These are phyloP conservation scores for Globisporangium paroecandrum DNA, from an alignment of 352 stramenopile genomes.

Conservation along the genomic window DNA sequence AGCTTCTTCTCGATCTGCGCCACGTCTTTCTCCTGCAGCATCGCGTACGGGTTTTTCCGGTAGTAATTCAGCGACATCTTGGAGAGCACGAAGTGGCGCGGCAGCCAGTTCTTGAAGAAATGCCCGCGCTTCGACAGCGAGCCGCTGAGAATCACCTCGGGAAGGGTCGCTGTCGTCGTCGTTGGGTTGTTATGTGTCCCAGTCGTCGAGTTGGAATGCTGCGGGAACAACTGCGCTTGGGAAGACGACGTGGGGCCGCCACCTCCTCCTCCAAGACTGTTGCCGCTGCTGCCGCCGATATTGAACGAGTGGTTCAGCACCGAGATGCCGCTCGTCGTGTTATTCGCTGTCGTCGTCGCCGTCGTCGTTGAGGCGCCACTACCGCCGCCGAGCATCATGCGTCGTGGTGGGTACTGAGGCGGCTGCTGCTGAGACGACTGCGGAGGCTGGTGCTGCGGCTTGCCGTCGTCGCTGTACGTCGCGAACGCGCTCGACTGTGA, in stretches of 20 bases:
- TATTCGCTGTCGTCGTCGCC: not conserved
- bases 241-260: not conserved
- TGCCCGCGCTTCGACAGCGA: conserved; percentile 64
- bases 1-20: conserved; percentile 49
- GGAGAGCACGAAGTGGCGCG: conserved; percentile 67
- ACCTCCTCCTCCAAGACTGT: not conserved
- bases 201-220: not conserved
- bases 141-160: conserved; percentile 56
- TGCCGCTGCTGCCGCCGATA: not conserved
- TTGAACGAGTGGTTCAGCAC: conserved; percentile 14
- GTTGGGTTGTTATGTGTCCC: not conserved
- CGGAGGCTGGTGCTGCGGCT: conserved; percentile 8
- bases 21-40: conserved; percentile 32
- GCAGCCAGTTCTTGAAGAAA: conserved; percentile 76
- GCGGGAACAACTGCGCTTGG: conserved; percentile 1
- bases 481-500: conserved; percentile 12
- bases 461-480: conserved; percentile 17
- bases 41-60: conserved; percentile 55
- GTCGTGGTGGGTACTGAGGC: not conserved
- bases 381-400: conserved; percentile 7
- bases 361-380: not conserved
- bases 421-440: not conserved
- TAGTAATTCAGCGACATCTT: conserved; percentile 62
- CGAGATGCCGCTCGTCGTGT: not conserved
- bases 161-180: not conserved